Percentiles rank a stretch among this genome's conserved stretches.
Conservation (phyloP, 768 basidiomycete species). For the Boletus reticulatus region DNA sequence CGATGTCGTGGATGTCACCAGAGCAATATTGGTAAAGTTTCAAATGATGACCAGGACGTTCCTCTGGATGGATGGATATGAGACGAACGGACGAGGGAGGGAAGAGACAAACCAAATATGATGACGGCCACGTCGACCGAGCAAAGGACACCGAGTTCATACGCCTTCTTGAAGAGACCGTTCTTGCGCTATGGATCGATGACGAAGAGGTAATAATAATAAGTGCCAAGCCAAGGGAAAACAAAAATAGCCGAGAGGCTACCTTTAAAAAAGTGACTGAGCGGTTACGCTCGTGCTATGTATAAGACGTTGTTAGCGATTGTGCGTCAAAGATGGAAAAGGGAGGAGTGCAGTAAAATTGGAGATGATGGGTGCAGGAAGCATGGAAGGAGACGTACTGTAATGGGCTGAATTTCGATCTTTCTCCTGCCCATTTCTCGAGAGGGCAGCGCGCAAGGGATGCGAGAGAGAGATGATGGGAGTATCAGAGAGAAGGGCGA, state of each 20-base stretch:
- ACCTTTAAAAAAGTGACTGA: conserved; percentile 91
- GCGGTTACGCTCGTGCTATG: conserved; percentile 88
- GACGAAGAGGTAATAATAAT: conserved; percentile 23
- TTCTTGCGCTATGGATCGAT: conserved; percentile 67
- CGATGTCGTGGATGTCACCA: conserved; percentile 63
- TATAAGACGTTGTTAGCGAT: conserved; percentile 39
- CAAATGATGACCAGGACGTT: conserved; percentile 72
- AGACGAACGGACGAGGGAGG: background rate
- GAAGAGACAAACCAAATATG: conserved; percentile 63
- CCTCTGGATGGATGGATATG: conserved; percentile 46
- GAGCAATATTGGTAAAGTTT: conserved; percentile 86
- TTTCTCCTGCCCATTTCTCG: conserved; percentile 68
- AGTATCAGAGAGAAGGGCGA: conserved; percentile 18
- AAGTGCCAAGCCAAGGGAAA: conserved; percentile 35
- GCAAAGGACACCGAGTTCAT: conserved; percentile 87
- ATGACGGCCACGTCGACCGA: conserved; percentile 88
- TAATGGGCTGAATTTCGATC: conserved; percentile 81
- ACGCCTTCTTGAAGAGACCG: conserved; percentile 88
- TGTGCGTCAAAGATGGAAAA: conserved; percentile 32
- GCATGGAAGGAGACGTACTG: conserved; percentile 45
- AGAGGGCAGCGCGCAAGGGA: background rate
- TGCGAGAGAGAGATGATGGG: conserved; percentile 18
- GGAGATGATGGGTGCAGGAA: conserved; percentile 19
- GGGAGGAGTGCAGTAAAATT: conserved; percentile 28
- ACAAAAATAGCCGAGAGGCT: conserved; percentile 65